Conservation (phyloP, 768 basidiomycete species). For the Macrocybe gigantea region DNA sequence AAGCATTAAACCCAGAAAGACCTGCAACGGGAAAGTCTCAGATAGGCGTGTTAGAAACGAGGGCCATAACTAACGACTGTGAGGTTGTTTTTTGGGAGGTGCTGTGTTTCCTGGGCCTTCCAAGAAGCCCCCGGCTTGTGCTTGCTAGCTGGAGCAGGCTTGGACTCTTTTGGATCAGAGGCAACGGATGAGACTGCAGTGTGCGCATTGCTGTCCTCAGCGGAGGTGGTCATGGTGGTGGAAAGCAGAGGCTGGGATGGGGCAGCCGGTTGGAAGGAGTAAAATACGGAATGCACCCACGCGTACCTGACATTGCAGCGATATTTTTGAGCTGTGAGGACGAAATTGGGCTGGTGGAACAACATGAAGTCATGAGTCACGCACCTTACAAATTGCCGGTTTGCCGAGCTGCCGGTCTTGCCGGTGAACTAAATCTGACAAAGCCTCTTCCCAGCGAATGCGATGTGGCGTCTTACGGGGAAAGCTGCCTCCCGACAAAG, state of each 20-base stretch:
- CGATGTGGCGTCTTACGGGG: too few species aligned
- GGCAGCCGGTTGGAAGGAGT: background rate
- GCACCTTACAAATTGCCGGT: too few species aligned
- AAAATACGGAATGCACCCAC: background rate
- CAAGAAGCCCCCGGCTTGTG: constrained; percentile 43
- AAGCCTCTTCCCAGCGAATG: too few species aligned
- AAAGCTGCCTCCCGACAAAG: too few species aligned
- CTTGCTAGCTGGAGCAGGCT: constrained; percentile 13
- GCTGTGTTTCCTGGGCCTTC: constrained; percentile 48
- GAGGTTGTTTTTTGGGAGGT: constrained; percentile 49
- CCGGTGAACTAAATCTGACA: too few species aligned
- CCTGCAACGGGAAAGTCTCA: constrained; percentile 20
- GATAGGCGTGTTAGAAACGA: background rate
- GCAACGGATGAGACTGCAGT: background rate
- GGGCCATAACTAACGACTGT: constrained; percentile 28
- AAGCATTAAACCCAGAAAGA: constrained; percentile 41
- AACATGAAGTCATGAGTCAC: too few species aligned
- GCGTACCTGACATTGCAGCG: background rate
- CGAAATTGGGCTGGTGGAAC: too few species aligned
- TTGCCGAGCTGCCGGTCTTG: too few species aligned
- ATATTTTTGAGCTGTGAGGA: too few species aligned
- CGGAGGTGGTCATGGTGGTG: constrained; percentile 11
- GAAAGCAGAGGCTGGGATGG: constrained; percentile 1
- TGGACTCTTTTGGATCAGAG: background rate
- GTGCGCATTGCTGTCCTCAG: constrained; percentile 5